Evolutionary conservation across 768 basidiomycete genomes (phyloP).

Genomic region (Sarcodon sp.): DNA sequence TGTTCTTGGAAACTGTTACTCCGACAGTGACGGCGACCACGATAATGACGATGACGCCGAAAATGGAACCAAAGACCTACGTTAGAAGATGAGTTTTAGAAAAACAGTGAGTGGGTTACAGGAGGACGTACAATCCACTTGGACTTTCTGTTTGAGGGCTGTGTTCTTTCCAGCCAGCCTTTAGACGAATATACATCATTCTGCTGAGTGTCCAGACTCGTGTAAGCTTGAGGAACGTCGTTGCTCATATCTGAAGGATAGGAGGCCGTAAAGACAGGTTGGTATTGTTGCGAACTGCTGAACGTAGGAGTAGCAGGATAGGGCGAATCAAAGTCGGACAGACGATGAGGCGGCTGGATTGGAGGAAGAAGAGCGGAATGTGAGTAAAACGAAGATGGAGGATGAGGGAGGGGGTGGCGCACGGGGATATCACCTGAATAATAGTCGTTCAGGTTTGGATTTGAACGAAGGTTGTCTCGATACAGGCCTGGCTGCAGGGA

Average conservation of each 20-base stretch:
- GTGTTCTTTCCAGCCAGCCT: conserved; percentile 27
- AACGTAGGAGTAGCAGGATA: conserved; percentile 9
- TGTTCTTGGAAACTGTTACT: conserved; percentile 46
- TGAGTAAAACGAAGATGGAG: neutral
- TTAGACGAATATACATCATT: conserved; percentile 16
- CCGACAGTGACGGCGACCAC: conserved; percentile 52
- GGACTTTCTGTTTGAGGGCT: conserved; percentile 18
- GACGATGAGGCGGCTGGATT: conserved; percentile 20
- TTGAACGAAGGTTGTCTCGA: neutral
- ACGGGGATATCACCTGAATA: conserved; percentile 1
- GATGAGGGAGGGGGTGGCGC: neutral
- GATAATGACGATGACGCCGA: conserved; percentile 34
- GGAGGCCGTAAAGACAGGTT: conserved; percentile 11
- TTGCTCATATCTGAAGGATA: conserved; percentile 5
- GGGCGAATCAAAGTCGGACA: conserved; percentile 20
- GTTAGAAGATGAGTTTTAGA: neutral
- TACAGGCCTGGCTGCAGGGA: neutral
- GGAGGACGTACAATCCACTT: conserved; percentile 41
- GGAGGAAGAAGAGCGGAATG: conserved; percentile 9
- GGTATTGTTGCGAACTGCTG: conserved; percentile 9
- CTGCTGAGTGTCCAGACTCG: conserved; percentile 17
- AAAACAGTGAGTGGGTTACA: neutral
- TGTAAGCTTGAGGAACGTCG: conserved; percentile 15
- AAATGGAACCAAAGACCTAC: conserved; percentile 41
- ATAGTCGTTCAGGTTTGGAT: conserved; percentile 1